Evolutionary conservation across 2,329 filamentous ascomycete species (phyloP).

Genomic region (Rutstroemia sp.): DNA sequence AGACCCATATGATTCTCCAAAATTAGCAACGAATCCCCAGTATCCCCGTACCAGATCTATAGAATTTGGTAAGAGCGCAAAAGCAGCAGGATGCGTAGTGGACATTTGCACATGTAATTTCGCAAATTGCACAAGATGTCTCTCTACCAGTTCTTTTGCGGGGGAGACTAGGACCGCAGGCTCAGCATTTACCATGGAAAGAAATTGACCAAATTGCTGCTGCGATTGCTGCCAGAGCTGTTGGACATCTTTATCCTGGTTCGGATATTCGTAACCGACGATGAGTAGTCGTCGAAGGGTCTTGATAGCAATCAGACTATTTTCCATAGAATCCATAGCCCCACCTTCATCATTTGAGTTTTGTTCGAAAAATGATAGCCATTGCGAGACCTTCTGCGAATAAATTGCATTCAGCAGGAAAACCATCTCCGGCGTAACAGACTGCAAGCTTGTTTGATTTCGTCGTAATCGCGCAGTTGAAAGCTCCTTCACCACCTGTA

Average conservation of each 20-base stretch:
- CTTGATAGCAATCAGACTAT: conserved; percentile 73
- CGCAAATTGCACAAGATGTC: conserved; percentile 81
- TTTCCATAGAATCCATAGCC: conserved; percentile 59
- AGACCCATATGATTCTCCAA: conserved; percentile 63
- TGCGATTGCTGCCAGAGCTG: conserved; percentile 77
- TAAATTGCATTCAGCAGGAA: conserved; percentile 74
- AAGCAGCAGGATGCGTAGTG: conserved; percentile 70
- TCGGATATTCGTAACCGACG: conserved; percentile 76
- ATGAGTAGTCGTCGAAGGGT: conserved; percentile 72
- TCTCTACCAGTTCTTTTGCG: conserved; percentile 62
- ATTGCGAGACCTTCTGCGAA: conserved; percentile 60
- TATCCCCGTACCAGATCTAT: conserved; percentile 72
- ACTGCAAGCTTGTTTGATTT: conserved; percentile 69
- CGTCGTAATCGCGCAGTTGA: conserved; percentile 69
- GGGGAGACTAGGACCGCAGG: conserved; percentile 42
- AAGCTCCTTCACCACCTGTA: conserved; percentile 87
- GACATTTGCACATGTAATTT: conserved; percentile 90
- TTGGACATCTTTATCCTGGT: conserved; percentile 66
- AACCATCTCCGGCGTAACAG: conserved; percentile 76
- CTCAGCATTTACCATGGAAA: conserved; percentile 53
- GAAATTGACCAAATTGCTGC: conserved; percentile 69
- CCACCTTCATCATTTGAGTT: conserved; percentile 48
- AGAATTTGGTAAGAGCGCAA: conserved; percentile 73
- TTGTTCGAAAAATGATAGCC: conserved; percentile 55
- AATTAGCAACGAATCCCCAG: conserved; percentile 72